phyloP scores from a whole-genome alignment of 768 basidiomycete genomes.

The Amanita brunnescens region DNA sequence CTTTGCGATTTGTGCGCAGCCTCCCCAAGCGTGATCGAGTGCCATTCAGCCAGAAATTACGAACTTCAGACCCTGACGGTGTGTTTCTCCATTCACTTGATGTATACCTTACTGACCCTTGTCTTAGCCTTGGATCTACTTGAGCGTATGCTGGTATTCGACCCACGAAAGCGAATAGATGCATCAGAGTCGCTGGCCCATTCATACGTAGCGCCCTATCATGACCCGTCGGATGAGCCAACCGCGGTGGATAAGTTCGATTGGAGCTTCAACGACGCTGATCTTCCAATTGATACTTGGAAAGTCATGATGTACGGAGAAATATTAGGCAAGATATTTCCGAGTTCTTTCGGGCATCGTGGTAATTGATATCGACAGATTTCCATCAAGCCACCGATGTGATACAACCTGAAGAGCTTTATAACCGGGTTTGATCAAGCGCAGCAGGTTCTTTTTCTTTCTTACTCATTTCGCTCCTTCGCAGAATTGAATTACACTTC shows the following conservation, averaged over 20 bases:
- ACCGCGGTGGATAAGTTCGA: constrained; percentile 91
- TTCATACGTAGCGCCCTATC: constrained; percentile 94
- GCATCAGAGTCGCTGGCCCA: constrained; percentile 86
- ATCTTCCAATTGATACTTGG: constrained; percentile 97
- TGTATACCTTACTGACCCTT: background rate
- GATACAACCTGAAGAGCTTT: constrained; percentile 1
- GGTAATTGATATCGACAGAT: constrained; percentile 31
- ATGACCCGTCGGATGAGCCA: constrained; percentile 97
- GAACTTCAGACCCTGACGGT: constrained; percentile 82
- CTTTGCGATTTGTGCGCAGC: constrained; percentile 96
- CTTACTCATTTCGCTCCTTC: background rate
- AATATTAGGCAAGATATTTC: constrained; percentile 69
- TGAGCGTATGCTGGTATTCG: constrained; percentile 99
- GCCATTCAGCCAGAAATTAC: constrained; percentile 90
- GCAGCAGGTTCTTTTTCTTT: background rate
- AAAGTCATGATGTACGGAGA: constrained; percentile 99
- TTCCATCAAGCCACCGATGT: constrained; percentile 61
- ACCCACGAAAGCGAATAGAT: constrained; percentile 94
- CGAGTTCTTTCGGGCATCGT: background rate
- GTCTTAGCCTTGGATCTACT: constrained; percentile 81
- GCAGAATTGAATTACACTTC: background rate
- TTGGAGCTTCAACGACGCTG: constrained; percentile 99
- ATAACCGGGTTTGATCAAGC: background rate
- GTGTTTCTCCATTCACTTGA: constrained; percentile 14
- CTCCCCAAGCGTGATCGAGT: constrained; percentile 93